phyloP scores from a whole-genome alignment of 1,284 basidiomycete genomes.

The Ganoderma lingzhi region DNA sequence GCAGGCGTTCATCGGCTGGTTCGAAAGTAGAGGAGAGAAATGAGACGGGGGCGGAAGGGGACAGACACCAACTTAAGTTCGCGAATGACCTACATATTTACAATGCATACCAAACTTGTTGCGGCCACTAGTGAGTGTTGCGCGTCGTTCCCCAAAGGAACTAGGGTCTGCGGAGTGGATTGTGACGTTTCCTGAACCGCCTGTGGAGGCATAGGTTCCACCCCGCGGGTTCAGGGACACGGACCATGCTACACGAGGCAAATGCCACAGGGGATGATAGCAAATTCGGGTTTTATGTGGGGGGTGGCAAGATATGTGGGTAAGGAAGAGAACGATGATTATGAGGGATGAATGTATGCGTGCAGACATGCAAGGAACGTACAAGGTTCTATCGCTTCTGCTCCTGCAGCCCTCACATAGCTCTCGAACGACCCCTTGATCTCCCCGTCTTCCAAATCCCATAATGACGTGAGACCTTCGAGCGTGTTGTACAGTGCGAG shows the following conservation, averaged over 20 bases:
- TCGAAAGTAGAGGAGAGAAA: conserved; percentile 9
- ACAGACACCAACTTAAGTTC: conserved; percentile 19
- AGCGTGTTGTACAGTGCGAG: conserved; percentile 79
- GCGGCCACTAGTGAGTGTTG: conserved; percentile 71
- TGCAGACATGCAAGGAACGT: conserved; percentile 42
- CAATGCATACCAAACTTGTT: conserved; percentile 86
- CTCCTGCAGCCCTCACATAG: conserved; percentile 57
- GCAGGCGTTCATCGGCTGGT: conserved; percentile 27
- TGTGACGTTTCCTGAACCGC: conserved; percentile 75
- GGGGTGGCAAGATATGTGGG: neutral
- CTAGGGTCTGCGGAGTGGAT: conserved; percentile 68
- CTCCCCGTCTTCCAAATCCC: conserved; percentile 70
- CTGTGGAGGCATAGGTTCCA: conserved; percentile 81
- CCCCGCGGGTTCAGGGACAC: conserved; percentile 80
- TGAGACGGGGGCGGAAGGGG: neutral
- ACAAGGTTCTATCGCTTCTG: conserved; percentile 74
- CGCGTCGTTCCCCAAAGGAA: conserved; percentile 67
- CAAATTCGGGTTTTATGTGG: neutral
- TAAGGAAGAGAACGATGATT: conserved; percentile 19
- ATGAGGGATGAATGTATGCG: conserved; percentile 4
- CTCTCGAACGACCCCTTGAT: conserved; percentile 75
- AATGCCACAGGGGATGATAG: too few species aligned
- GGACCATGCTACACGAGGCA: conserved; percentile 76
- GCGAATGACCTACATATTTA: conserved; percentile 67
- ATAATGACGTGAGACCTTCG: conserved; percentile 80